Evolutionary conservation across 306 rosid species (phyloP).

Genomic region (Ziziphus jujuba): DNA sequence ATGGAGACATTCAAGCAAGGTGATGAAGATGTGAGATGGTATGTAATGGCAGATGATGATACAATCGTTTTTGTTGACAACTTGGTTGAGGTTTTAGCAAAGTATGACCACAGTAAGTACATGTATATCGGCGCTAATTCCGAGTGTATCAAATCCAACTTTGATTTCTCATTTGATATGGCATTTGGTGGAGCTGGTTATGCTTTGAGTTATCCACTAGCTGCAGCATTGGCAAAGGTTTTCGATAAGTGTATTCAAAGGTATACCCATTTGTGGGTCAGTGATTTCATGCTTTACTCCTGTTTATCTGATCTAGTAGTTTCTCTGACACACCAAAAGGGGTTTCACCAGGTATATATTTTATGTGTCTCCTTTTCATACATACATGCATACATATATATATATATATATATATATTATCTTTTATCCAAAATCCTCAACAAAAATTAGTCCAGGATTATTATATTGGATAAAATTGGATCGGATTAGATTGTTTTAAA

Average conservation of each 20-base stretch:
- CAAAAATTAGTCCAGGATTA: too few species aligned
- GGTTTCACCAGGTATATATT: slow-evolving; percentile 52
- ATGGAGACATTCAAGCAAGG: slow-evolving; percentile 36
- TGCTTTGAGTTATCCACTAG: slow-evolving; percentile 52
- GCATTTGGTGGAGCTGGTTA: slow-evolving; percentile 53
- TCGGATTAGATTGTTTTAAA: too few species aligned
- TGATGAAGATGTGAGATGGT: slow-evolving; percentile 46
- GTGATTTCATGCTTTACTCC: slow-evolving; percentile 40
- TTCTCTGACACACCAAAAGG: slow-evolving; percentile 28
- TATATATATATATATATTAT: background rate
- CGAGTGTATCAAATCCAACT: slow-evolving; percentile 37
- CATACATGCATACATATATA: too few species aligned
- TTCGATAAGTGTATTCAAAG: slow-evolving; percentile 42
- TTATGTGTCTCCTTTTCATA: background rate
- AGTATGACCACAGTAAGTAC: slow-evolving; percentile 37
- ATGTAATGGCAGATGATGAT: slow-evolving; percentile 51
- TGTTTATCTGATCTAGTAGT: slow-evolving; percentile 49
- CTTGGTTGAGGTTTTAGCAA: slow-evolving; percentile 32
- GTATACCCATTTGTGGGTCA: slow-evolving; percentile 28
- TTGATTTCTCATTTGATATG: slow-evolving; percentile 41
- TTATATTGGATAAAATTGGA: too few species aligned
- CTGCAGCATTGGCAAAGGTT: slow-evolving; percentile 13
- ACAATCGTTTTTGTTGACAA: slow-evolving; percentile 43
- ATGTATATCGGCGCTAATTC: slow-evolving; percentile 44
- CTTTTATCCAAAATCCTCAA: too few species aligned